Base-by-base conservation (phyloP, 2,329 filamentous ascomycete genomes). In the Cylindrodendrum hubeiense region DNA sequence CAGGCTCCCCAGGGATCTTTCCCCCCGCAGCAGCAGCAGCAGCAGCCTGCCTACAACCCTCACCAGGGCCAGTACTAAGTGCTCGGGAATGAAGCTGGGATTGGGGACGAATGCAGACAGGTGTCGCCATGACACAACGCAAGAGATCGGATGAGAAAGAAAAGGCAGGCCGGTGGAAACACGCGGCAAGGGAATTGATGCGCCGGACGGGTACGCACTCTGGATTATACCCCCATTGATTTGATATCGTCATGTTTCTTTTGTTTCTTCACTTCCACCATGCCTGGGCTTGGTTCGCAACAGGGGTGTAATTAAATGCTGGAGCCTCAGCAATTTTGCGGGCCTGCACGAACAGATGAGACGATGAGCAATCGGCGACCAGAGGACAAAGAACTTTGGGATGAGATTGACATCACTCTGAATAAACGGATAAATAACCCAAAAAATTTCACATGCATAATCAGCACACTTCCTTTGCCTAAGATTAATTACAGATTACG, bases 151-250 rank as follows among this genome's bases (percentile, higher is more conserved):
- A 56, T 24, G n/a, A n/a, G 56, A 34, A 52, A 56, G 37, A 60
- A 61, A 22, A 57, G 28, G 43, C 49, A 51, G 50, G 33, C 55
- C 33, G 21, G 24, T 13, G 34, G 4, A 13, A 43, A 30, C 24
- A 61, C 46, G 21, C 43, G 30, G 46, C 17, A 19, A n/a, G 21
- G 60, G 61, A 43, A 59, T 57, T n/a, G 43, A 37, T 21, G 22
- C 49, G 33, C 50, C 43, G 44, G 55, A 68, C 22, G 67, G 69
- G 64, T 66, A 67, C 60, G 54, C 61, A 57, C 46, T 53, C 66
- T 53, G 57, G 66, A 74, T 67, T 71, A 72, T 74, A 74, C 72
- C 65, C 60, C 70, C 69, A 72, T 65, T 65, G 67, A 67, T 60
- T 44, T 54, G 49, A 67, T 39, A 71, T 58, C 19, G 61, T 66